These are phyloP conservation scores for Colletotrichum theobromicola DNA, from an alignment of 2,329 filamentous ascomycete genomes.

Conservation along the genomic window DNA sequence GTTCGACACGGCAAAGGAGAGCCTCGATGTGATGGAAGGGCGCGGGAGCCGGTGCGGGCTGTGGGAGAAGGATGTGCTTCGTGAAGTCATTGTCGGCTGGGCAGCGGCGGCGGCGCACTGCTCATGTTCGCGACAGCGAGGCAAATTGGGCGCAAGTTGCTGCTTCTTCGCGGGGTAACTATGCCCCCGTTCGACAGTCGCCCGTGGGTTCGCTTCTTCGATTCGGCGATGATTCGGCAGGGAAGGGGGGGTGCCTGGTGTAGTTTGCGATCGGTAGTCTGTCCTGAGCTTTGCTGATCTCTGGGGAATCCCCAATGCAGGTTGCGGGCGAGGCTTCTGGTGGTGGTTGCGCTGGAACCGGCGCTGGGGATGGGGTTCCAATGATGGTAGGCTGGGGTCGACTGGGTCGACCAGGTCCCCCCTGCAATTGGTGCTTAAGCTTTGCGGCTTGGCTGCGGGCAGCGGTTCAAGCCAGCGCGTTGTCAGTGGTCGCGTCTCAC, in stretches of 20 bases:
- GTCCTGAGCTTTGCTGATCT: slow-evolving; percentile 1
- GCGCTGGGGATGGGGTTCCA: background rate
- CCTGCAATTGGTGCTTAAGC: slow-evolving; percentile 16
- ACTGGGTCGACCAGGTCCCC: slow-evolving; percentile 1
- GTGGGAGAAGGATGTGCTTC: slow-evolving; percentile 60
- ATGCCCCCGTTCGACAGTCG: background rate
- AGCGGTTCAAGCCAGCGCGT: slow-evolving; percentile 7
- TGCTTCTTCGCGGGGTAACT: background rate
- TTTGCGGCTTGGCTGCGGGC: background rate
- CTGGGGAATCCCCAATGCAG: background rate
- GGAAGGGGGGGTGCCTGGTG: background rate
- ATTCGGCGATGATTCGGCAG: background rate
- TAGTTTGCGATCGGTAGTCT: background rate
- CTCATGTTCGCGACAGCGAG: slow-evolving; percentile 41
- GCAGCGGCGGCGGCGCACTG: slow-evolving; percentile 25
- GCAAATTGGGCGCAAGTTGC: background rate
- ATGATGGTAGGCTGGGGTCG: background rate
- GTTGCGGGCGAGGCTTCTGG: slow-evolving; percentile 6
- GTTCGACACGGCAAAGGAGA: slow-evolving; percentile 71
- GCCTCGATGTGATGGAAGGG: slow-evolving; percentile 66
- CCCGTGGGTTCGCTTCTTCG: background rate
- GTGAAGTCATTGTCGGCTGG: slow-evolving; percentile 49
- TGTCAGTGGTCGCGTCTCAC: slow-evolving; percentile 26
- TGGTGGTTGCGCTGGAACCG: background rate
- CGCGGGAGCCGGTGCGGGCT: slow-evolving; percentile 39